A percentile compares a stretch with the other conserved stretches of the same genome.
These are phyloP conservation scores for Anastatica hierochuntica DNA, from an alignment of 345 rosid genomes.

Conservation along the genomic window DNA sequence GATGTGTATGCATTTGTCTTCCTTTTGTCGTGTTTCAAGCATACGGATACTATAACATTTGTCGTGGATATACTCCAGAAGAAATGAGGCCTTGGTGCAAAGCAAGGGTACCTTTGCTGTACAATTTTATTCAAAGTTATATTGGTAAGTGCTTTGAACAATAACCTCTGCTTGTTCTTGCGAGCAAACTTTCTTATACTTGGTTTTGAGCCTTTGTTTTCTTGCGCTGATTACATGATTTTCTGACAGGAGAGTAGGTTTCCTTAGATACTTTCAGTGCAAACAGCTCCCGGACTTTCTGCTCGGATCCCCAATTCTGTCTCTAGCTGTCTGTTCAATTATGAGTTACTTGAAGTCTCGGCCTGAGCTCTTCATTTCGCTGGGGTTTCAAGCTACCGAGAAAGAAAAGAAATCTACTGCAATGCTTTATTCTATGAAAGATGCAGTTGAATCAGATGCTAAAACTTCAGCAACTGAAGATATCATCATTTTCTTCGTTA, in stretches of 20 bases:
- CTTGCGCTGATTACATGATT: conserved; percentile 6
- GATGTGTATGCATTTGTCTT: conserved; percentile 45
- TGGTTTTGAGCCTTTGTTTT: not conserved
- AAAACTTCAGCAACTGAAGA: conserved; percentile 4
- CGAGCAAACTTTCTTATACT: not conserved
- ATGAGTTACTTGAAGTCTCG: conserved; percentile 43
- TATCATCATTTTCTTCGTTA: no score
- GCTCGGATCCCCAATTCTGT: conserved; percentile 79
- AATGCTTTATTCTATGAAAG: conserved; percentile 24
- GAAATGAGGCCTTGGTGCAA: conserved; percentile 85
- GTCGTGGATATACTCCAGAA: conserved; percentile 43
- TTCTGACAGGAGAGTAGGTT: conserved; percentile 81
- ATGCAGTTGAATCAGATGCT: conserved; percentile 12
- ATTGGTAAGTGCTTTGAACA: conserved; percentile 53
- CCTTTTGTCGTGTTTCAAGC: conserved; percentile 83
- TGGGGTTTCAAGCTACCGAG: conserved; percentile 52
- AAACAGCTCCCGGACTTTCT: conserved; percentile 94
- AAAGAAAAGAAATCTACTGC: conserved; percentile 34
- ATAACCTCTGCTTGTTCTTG: not conserved
- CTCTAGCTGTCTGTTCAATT: conserved; percentile 59
- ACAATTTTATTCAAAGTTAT: conserved; percentile 82
- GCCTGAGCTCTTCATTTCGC: conserved; percentile 40
- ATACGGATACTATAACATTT: conserved; percentile 64
- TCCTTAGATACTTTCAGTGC: conserved; percentile 70
- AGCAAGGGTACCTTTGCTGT: conserved; percentile 58